Evolutionary conservation across 2,329 filamentous ascomycete genomes (phyloP).

Genomic region (Fusarium sp.): DNA sequence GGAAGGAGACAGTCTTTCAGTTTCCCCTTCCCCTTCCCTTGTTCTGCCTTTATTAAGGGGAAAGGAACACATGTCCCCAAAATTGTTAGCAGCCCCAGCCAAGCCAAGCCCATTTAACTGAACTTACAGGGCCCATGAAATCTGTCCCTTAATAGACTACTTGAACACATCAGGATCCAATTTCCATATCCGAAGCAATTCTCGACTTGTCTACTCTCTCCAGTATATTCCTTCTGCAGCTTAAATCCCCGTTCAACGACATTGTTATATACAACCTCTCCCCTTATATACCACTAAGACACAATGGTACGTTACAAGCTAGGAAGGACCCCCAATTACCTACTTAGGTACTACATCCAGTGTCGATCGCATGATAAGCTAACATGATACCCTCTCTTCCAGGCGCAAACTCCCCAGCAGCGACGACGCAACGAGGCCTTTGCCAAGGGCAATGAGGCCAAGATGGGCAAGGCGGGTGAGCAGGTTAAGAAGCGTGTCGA

Average conservation of each 20-base stretch:
- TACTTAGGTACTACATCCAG: conserved; percentile 1
- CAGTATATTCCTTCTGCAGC: conserved; percentile 5
- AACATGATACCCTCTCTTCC: conserved; percentile 21
- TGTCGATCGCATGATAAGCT: conserved; percentile 40
- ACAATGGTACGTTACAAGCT: conserved; percentile 35
- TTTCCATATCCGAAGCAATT: conserved; percentile 17
- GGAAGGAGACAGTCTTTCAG: conserved; percentile 10
- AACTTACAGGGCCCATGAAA: conserved; percentile 40
- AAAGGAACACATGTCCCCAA: conserved; percentile 54
- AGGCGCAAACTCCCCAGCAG: conserved; percentile 89
- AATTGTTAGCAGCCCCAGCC: conserved; percentile 33
- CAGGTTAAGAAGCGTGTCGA: conserved; percentile 72
- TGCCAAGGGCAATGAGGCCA: conserved; percentile 77
- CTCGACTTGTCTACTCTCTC: conserved; percentile 6
- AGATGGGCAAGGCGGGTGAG: conserved; percentile 79
- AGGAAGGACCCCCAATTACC: background rate
- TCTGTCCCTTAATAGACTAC: conserved; percentile 48
- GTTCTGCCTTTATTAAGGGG: conserved; percentile 39
- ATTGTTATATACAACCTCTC: background rate
- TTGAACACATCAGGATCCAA: conserved; percentile 24
- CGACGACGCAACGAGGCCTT: conserved; percentile 85
- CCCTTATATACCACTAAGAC: background rate
- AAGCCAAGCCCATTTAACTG: conserved; percentile 10
- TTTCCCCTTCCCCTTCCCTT: conserved; percentile 15
- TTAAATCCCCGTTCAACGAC: background rate